Conservation (phyloP, 2,329 filamentous ascomycete species). For the Xenoacremonium recifei region DNA sequence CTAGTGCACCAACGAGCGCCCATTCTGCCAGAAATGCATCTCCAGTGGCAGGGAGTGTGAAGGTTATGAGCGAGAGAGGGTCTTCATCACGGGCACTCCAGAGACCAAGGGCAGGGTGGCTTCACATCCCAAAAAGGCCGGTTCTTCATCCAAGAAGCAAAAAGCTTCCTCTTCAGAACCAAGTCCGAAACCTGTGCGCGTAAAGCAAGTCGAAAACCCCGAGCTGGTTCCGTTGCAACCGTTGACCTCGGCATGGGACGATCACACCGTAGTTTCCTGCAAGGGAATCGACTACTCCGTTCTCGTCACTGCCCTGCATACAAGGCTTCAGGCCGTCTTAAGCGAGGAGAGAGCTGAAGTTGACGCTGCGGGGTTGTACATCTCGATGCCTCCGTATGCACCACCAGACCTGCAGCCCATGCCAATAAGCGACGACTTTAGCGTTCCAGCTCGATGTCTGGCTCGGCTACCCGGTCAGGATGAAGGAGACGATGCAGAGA, state of each 20-base stretch:
- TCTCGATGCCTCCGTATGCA: constrained; percentile 40
- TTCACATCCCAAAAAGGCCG: constrained; percentile 49
- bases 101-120: constrained; percentile 55
- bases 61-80: constrained; percentile 61
- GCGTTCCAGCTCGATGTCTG: constrained; percentile 43
- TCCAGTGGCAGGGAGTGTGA: constrained; percentile 56
- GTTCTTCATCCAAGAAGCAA: constrained; percentile 32
- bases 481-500: constrained; percentile 33
- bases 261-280: constrained; percentile 41
- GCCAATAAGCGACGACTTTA: constrained; percentile 36
- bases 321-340: constrained; percentile 36
- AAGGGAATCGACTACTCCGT: constrained; percentile 36
- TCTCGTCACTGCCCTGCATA: constrained; percentile 46
- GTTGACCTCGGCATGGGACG: constrained; percentile 50
- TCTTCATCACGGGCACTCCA: constrained; percentile 62
- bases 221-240: constrained; percentile 38
- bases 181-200: constrained; percentile 8
- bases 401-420: constrained; percentile 37
- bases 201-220: no score
- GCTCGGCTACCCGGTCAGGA: constrained; percentile 36
- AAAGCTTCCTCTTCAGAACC: constrained; percentile 16
- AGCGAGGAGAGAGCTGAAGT: constrained; percentile 22
- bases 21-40: constrained; percentile 59
- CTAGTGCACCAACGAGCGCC: constrained; percentile 62
- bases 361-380: constrained; percentile 27